Evolutionary conservation across 306 rosid species (phyloP), one percentile per base, ranked within the genome.

Genomic region (Ammopiptanthus mongolicus): DNA sequence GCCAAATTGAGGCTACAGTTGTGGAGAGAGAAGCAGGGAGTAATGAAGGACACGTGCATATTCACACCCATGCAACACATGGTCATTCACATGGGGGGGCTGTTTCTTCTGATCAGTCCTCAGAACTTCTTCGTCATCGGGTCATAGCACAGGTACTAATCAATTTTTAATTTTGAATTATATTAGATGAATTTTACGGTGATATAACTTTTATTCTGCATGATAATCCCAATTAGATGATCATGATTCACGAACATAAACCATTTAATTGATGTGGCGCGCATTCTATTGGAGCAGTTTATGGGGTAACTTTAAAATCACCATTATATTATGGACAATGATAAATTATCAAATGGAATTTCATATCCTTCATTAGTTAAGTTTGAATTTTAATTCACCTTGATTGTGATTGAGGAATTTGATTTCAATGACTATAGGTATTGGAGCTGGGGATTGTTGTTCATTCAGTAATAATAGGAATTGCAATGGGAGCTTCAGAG

Each of bases 111-210:
- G 62, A 36, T n/a, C n/a, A n/a, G 0, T 75, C 91, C 0, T 36
- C 88, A 0, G 79, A 87, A 2, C 92, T 91, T 75, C 89, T 91
- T 18, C 87, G 98, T 3, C 86, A 91, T 71, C 76, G 90, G 5
- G 91, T 93, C 0, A 81, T 91, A 11, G 80, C 97, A 15, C 95
- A 93, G 87, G 98, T 90, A 66, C n/a, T n/a, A n/a, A n/a, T n/a
- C n/a, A n/a, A n/a, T n/a, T n/a, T n/a, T 28, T 9, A n/a, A 3
- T 8, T 58, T 28, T 4, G 2, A 7, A 28, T n/a, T n/a, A n/a
- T n/a, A n/a, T n/a, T n/a, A n/a, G n/a, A n/a, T n/a, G n/a, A n/a
- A n/a, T n/a, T n/a, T n/a, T n/a, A n/a, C n/a, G n/a, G n/a, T n/a
- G n/a, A n/a, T n/a, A n/a, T n/a, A n/a, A n/a, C n/a, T n/a, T n/a